Base-by-base conservation (phyloP, 176 grass and related monocot genomes). In the Typha latifolia region DNA sequence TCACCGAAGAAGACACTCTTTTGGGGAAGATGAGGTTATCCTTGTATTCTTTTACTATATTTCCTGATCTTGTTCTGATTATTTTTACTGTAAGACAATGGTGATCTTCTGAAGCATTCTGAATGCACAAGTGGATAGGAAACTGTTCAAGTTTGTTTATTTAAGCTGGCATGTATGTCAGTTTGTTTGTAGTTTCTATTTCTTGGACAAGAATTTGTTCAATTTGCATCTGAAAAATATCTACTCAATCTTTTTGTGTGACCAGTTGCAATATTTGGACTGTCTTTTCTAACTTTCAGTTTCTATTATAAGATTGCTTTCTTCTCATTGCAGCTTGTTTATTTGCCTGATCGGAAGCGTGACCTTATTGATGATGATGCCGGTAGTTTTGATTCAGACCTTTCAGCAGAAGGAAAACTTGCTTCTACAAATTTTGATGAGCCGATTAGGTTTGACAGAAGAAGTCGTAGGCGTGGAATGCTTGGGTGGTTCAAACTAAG, bases 401-500 rank as follows among this genome's bases (percentile, higher is more conserved):
- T 84, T 79, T 89, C 85, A n/a, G 23, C 82, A 75, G 87, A 90
- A 78, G 88, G 80, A 67, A 97, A 77, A 80, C 57, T 82, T 63
- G 80, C 86, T 77, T 48, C 48, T 62, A 72, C 57, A 59, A 79
- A 76, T 69, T 69, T 86, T 66, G 88, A 89, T 72, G 93, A 92
- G 61, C n/a, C 80, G 59, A 8, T 73, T 12, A 81, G 67, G 72
- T 75, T 92, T 76, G 88, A 91, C 74, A 89, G 67, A 89, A 91
- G 93, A 79, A 97, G 84, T 55, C 85, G 70, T 49, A 91, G 72
- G 64, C 88, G 85, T 24, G 93, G 93, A 68, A 97, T 97, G 88
- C 85, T 97, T 71, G 86, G 88, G 69, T 97, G 93, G 93, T 88
- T 97, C 69, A 97, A 92, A 84, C 62, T 92, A 63, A 97, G 80